These are phyloP conservation scores for Nicotiana obtusifolia DNA, from an alignment of 257 asterid genomes.

Conservation along the genomic window DNA sequence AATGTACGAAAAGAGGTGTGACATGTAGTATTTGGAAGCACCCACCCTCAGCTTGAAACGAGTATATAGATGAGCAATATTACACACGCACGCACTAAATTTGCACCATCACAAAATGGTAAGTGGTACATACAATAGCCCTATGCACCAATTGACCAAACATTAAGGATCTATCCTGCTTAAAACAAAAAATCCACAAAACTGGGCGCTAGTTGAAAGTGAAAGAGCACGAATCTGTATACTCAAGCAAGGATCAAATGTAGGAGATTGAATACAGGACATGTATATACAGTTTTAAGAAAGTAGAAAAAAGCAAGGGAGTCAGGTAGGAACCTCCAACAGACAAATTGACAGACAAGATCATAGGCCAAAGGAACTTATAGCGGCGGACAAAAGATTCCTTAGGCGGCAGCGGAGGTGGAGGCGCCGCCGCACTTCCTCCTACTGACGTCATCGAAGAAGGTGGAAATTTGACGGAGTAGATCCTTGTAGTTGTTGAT, in stretches of 20 bases:
- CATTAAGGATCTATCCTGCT: neutral
- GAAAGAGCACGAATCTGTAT: neutral
- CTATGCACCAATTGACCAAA: neutral
- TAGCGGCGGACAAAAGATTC: conserved; percentile 61
- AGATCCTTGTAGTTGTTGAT: conserved; percentile 24
- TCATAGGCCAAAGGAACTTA: conserved; percentile 63
- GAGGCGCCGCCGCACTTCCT: conserved; percentile 19
- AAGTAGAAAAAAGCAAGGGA: neutral
- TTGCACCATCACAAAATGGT: neutral
- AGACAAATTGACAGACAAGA: conserved; percentile 63
- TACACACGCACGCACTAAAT: neutral
- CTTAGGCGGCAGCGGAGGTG: conserved; percentile 37
- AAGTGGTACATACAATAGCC: neutral
- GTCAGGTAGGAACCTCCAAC: conserved; percentile 52
- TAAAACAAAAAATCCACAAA: neutral
- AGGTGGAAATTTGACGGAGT: neutral
- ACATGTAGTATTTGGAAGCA: too few relatives aligned
- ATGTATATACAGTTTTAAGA: neutral
- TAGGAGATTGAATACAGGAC: neutral
- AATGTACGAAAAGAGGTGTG: too few relatives aligned
- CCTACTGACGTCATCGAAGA: conserved; percentile 27
- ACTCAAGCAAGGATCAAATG: neutral
- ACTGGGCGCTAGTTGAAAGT: neutral
- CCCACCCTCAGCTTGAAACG: neutral
- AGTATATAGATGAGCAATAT: neutral